Percentiles rank a stretch among this genome's conserved stretches.
phyloP scores from a whole-genome alignment of 164 flowering plant species.

The Akebia trifoliata region DNA sequence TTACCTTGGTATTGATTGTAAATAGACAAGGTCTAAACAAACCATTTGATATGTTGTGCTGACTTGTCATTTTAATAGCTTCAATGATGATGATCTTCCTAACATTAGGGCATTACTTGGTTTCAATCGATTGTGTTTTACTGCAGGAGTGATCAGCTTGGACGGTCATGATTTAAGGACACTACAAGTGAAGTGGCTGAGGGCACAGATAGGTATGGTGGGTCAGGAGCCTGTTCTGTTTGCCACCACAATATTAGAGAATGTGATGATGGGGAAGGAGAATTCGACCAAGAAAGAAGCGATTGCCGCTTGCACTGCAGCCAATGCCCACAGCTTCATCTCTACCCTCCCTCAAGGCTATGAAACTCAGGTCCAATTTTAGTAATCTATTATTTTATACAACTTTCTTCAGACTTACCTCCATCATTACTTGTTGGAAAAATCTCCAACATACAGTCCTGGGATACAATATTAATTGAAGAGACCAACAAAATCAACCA shows the following conservation, averaged over 20 bases:
- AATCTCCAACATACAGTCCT: too few relatives aligned
- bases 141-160: conserved; percentile 41
- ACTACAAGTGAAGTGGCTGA: conserved; percentile 67
- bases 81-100: too few relatives aligned
- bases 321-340: conserved; percentile 65
- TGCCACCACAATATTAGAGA: conserved; percentile 56
- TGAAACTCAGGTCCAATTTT: conserved; percentile 49
- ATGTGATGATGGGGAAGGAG: conserved; percentile 73
- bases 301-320: conserved; percentile 53
- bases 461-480: too few relatives aligned
- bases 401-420: too few relatives aligned
- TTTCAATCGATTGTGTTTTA: too few relatives aligned
- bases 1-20: too few relatives aligned
- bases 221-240: conserved; percentile 80
- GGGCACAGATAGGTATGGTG: conserved; percentile 68
- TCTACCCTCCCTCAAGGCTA: conserved; percentile 59
- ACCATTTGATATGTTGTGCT: too few relatives aligned
- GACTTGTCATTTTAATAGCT: too few relatives aligned
- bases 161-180: conserved; percentile 65
- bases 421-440: too few relatives aligned
- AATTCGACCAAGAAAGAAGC: conserved; percentile 65
- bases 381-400: not conserved
- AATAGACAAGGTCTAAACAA: too few relatives aligned
- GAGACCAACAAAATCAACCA: too few relatives aligned
- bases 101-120: too few relatives aligned